Evolutionary conservation across 2,329 filamentous ascomycete genomes (phyloP).

Genomic region (Botrytis tulipae): DNA sequence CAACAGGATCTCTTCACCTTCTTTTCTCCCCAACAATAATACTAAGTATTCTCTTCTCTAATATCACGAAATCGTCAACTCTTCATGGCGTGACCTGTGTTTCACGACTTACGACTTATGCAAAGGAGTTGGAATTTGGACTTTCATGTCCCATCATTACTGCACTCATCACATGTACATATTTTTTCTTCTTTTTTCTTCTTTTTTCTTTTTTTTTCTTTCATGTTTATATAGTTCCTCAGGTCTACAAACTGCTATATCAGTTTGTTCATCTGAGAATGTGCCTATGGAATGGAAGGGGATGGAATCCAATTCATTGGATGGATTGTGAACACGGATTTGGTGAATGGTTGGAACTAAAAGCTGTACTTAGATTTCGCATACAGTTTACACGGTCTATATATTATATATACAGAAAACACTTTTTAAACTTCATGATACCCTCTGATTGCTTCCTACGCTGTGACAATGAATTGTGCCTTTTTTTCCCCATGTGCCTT

Average conservation of each 20-base stretch:
- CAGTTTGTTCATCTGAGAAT: background rate
- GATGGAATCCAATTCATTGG: background rate
- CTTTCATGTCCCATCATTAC: background rate
- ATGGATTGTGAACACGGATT: background rate
- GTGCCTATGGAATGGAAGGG: background rate
- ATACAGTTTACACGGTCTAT: background rate
- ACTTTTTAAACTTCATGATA: background rate
- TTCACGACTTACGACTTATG: background rate
- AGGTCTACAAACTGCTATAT: background rate
- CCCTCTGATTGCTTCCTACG: background rate
- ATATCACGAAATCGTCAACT: background rate
- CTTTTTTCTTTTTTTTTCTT: background rate
- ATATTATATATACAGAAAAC: background rate
- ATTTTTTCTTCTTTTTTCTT: background rate
- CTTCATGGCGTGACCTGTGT: background rate
- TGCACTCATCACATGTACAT: background rate
- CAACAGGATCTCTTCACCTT: background rate
- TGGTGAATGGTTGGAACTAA: constrained; percentile 1
- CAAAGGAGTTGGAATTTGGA: background rate
- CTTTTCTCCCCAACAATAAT: background rate
- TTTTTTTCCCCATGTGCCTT: background rate
- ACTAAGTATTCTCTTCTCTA: background rate
- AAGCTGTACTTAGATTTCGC: constrained; percentile 1
- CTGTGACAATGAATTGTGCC: background rate
- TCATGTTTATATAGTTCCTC: background rate